Evolutionary conservation across 352 stramenopile genomes (phyloP), one percentile per base, ranked within the genome.

Genomic region (Phytophthora aleatoria): DNA sequence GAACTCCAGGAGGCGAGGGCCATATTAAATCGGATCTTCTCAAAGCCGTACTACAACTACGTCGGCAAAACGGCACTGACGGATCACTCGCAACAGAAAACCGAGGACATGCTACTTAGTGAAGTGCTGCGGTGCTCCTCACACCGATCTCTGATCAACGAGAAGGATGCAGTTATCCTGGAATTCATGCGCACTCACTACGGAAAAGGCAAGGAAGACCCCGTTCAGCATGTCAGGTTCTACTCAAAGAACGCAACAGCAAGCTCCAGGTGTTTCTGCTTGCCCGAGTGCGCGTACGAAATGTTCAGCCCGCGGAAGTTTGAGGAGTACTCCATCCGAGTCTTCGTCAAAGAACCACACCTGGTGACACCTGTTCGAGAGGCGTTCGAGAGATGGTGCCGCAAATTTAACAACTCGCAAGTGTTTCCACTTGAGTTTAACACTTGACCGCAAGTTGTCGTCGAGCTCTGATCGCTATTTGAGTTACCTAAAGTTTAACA

Each of bases 181-280:
- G 84, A 96, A 50, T 83, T 92, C 48, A 87, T 94, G 57, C 70
- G 71, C 10, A 71, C 94, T 20, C 87, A 96, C 51, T 90, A 83
- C 48, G 90, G 90, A n/a, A 96, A 96, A 53, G 85, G 85, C 1
- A 74, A 78, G 1, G 45, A 80, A 8, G 87, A 96, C 50, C 90
- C 89, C 26, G 53, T 97, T 3, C 57, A 83, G 11, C 59, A 85
- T 26, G 74, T 94, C 5, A 78, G 85, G 9, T 97, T 97, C 47
- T 97, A 92, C 62, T 74, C 73, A 8, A 93, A 95, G 70, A 77
- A 83, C 39, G 80, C 83, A 9, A 75, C 60, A 5, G 63, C 71
- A 31, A 67, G 47, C 28, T 76, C 70, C 0, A 73, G 50, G 1
- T 94, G 86, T 67, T 92, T 83, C 35, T 71, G 65, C 11, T 63